Conservation (phyloP, 2,329 filamentous ascomycete genomes). For the Sarocladium strictum region DNA sequence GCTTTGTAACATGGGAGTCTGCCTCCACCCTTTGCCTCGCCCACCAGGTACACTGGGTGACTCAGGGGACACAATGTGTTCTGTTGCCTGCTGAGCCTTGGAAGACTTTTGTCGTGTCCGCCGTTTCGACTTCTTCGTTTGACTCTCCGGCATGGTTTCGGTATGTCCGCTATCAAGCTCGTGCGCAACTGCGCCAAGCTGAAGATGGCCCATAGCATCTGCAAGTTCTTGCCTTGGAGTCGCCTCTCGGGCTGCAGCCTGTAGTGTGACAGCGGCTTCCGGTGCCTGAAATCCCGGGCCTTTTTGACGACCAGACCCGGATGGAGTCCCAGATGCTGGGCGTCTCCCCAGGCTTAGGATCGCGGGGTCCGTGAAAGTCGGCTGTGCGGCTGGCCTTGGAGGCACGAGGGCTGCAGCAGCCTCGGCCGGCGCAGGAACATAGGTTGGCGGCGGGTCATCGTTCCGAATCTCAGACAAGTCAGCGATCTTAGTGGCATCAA, state of each 20-base stretch:
- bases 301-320: slow-evolving; percentile 12
- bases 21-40: slow-evolving; percentile 50
- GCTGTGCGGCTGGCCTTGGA: slow-evolving; percentile 21
- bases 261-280: background rate
- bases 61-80: slow-evolving; percentile 15
- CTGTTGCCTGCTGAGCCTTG: slow-evolving; percentile 19
- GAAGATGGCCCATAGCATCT: background rate
- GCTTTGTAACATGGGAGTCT: slow-evolving; percentile 55
- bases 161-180: slow-evolving; percentile 5
- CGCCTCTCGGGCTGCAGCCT: background rate
- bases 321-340: slow-evolving; percentile 24
- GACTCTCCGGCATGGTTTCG: slow-evolving; percentile 8
- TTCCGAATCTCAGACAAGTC: slow-evolving; percentile 36
- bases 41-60: slow-evolving; percentile 14
- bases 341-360: slow-evolving; percentile 64
- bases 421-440: slow-evolving; percentile 18
- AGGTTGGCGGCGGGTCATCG: slow-evolving; percentile 22
- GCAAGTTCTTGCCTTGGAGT: background rate
- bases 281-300: background rate
- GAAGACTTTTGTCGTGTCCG: slow-evolving; percentile 20
- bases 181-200: background rate
- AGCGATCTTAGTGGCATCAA: slow-evolving; percentile 38
- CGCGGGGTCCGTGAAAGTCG: slow-evolving; percentile 70
- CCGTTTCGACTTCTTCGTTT: slow-evolving; percentile 8
- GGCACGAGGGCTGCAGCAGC: slow-evolving; percentile 19